Conservation (phyloP, 2,329 filamentous ascomycete species). For the Pezicula carpinea region DNA sequence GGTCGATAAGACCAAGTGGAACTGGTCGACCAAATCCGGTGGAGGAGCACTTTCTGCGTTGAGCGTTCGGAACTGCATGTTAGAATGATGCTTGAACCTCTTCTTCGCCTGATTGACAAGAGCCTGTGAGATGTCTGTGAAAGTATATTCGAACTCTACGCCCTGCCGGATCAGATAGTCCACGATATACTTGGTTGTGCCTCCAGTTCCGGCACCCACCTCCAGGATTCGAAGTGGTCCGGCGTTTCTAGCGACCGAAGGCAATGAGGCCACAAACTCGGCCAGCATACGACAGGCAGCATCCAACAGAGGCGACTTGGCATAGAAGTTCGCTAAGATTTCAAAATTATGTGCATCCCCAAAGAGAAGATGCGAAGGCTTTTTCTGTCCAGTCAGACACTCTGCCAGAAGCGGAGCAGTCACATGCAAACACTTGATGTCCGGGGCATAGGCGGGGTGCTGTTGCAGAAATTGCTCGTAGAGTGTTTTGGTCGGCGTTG, state of each 20-base stretch:
- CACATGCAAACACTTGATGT: conserved; percentile 11
- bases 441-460: conserved; percentile 28
- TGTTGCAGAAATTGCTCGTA: conserved; percentile 21
- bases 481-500: conserved; percentile 12
- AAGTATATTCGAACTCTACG: conserved; percentile 33
- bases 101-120: conserved; percentile 21
- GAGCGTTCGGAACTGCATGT: conserved; percentile 15
- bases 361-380: conserved; percentile 21
- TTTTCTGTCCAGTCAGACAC: conserved; percentile 15
- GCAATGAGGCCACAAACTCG: conserved; percentile 7
- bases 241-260: background rate
- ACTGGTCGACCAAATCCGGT: conserved; percentile 5
- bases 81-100: conserved; percentile 15
- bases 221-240: conserved; percentile 34
- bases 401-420: conserved; percentile 12
- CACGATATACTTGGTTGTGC: conserved; percentile 33
- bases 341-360: conserved; percentile 14
- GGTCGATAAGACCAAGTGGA: conserved; percentile 13
- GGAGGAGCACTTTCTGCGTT: conserved; percentile 9
- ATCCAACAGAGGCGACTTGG: conserved; percentile 13
- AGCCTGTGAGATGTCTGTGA: conserved; percentile 36
- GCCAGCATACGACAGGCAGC: conserved; percentile 4
- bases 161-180: conserved; percentile 18
- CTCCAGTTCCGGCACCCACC: conserved; percentile 39
- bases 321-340: conserved; percentile 20